Conservation (phyloP, 2,329 filamentous ascomycete species). For the Cercospora citrullina region DNA sequence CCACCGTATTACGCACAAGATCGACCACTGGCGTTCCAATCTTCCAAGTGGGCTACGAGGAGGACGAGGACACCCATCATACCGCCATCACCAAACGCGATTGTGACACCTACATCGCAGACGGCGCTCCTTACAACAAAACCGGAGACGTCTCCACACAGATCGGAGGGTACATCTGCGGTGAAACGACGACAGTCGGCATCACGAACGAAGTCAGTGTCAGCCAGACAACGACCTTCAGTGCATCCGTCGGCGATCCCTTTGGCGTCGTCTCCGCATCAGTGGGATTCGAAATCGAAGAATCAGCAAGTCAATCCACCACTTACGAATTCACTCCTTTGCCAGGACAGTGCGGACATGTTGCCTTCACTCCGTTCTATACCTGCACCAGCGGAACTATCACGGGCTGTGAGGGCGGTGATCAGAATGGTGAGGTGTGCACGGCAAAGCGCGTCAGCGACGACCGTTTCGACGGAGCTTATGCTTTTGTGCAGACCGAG, state of each 20-base stretch:
- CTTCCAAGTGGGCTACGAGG: not conserved
- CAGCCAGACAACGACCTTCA: not conserved
- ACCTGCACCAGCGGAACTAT: not conserved
- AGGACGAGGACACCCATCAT: not conserved
- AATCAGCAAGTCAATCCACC: not conserved
- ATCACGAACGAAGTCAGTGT: not conserved
- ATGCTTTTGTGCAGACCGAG: slow-evolving; percentile 18
- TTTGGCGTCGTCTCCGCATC: not conserved
- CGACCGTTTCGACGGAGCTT: not conserved
- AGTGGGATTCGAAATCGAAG: not conserved
- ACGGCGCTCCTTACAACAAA: too few relatives aligned
- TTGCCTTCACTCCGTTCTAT: not conserved
- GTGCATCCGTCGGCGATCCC: not conserved
- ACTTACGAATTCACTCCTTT: not conserved
- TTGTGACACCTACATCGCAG: not conserved
- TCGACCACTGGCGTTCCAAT: not conserved
- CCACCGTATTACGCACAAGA: not conserved
- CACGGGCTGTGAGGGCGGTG: not conserved
- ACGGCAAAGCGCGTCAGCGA: not conserved
- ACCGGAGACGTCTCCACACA: not conserved
- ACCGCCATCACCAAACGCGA: too few relatives aligned
- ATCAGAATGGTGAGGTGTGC: slow-evolving; percentile 4
- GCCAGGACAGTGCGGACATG: not conserved
- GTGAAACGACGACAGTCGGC: not conserved
- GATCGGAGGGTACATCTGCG: not conserved